Conservation (phyloP, 140 eudicot species). For the Stevia rebaudiana region DNA sequence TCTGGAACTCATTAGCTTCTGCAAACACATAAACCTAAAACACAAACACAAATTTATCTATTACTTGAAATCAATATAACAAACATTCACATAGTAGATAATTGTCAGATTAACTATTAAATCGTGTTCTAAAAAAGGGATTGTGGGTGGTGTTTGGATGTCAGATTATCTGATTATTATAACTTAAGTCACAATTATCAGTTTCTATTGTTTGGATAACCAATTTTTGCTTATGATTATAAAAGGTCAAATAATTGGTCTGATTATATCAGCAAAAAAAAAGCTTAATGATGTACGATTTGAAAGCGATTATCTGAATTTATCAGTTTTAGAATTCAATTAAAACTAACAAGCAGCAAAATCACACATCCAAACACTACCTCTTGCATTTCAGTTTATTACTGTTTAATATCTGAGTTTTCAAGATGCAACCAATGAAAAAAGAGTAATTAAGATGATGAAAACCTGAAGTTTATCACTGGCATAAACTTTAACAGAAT, state of each 20-base stretch:
- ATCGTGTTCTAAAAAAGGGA: not conserved
- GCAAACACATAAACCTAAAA: conserved; percentile 79
- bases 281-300: not conserved
- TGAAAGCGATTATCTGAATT: not conserved
- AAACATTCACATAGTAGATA: not conserved
- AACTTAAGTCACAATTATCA: not conserved
- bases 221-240: not conserved
- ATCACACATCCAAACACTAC: conserved; percentile 14
- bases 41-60: not conserved
- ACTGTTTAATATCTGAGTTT: not conserved
- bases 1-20: conserved; percentile 54
- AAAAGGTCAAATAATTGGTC: not conserved
- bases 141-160: not conserved
- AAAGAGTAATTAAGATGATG: not conserved
- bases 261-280: not conserved
- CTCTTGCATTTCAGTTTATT: not conserved
- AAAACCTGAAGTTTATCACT: conserved; percentile 68
- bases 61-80: conserved; percentile 3
- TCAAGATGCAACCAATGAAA: not conserved
- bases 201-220: conserved; percentile 1
- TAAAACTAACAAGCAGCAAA: not conserved
- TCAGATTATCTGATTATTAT: not conserved
- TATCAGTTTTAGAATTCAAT: not conserved
- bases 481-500: conserved; percentile 77
- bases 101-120: not conserved